Conservation (phyloP, 345 rosid genomes). For the Salix caprea region DNA sequence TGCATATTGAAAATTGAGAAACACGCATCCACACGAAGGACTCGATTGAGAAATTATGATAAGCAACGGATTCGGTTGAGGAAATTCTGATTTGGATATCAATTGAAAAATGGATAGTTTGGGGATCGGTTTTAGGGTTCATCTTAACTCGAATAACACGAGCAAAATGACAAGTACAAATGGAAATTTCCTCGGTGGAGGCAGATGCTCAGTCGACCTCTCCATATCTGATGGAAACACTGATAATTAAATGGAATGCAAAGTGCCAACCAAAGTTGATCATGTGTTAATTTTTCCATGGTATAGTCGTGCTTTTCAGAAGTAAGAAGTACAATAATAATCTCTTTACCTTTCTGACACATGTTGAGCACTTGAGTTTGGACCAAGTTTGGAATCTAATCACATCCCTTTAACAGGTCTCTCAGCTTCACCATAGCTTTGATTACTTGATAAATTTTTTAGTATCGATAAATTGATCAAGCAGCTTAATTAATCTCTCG, state of each 20-base stretch:
- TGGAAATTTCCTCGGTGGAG: not conserved
- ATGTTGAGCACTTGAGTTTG: not conserved
- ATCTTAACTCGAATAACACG: not conserved
- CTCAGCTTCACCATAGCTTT: not conserved
- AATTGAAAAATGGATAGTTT: not conserved
- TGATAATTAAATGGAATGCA: not conserved
- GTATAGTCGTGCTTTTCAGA: not conserved
- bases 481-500: not conserved
- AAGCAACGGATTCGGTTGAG: not conserved
- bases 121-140: not conserved
- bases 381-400: not conserved
- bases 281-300: not conserved
- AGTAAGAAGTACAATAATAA: not conserved
- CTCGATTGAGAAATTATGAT: not conserved
- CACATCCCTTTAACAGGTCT: not conserved
- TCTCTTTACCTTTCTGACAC: not conserved
- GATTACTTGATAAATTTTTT: not conserved
- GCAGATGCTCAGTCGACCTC: not conserved
- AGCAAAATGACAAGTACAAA: not conserved
- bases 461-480: not conserved
- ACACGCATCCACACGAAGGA: not conserved
- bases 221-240: not conserved
- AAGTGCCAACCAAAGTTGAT: not conserved
- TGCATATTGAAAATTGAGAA: not conserved
- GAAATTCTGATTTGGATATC: not conserved